Base-by-base conservation (phyloP, 2,329 filamentous ascomycete genomes). In the Penicillium hordei region DNA sequence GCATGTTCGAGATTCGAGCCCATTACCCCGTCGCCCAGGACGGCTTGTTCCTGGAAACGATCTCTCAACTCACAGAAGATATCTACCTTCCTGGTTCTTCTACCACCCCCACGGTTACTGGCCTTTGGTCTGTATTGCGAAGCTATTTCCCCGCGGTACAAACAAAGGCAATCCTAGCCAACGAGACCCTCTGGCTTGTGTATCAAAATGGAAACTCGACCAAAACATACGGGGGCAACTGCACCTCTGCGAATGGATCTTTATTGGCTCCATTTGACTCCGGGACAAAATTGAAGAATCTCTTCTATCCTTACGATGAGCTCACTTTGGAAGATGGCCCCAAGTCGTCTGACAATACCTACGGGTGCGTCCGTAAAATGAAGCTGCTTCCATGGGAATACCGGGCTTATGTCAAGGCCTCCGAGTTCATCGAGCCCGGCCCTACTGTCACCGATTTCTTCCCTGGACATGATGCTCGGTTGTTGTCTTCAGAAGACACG, bases 251-350 rank as follows among this genome's bases (percentile, higher is more conserved):
- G 10, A 81, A 51, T 19, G 17, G 17, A 6, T 43, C 82, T 3
- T 76, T 88, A 34, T 74, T 87, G 29, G 74, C 85, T 15, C 83
- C 86, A 0, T 89, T 85, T 57, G 73, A 77, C 9, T 67, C 72
- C 2, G 81, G 78, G 12, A 82, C 79, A 1, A 81, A 76, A 1
- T 83, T 89, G 60, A 83, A 82, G 67, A 87, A 87, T 63, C 68
- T 89, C n/a, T 86, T 89, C 68, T 83, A 82, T 63, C 84, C 85
- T 0, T 84, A 83, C 61, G 83, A 86, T 33, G 78, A 83, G 58
- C 75, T 81, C 55, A 78, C 72, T 0, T 73, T 88, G 25, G 74
- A 76, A 40, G 68, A 70, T 2, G 82, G 82, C 0, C 68, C 75
- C 1, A 67, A 73, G 6, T 72, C 72, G 33, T 75, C 84, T 44